phyloP scores from a whole-genome alignment of 371 early-diverging fungal species.

The Syncephalastrum sp. region DNA sequence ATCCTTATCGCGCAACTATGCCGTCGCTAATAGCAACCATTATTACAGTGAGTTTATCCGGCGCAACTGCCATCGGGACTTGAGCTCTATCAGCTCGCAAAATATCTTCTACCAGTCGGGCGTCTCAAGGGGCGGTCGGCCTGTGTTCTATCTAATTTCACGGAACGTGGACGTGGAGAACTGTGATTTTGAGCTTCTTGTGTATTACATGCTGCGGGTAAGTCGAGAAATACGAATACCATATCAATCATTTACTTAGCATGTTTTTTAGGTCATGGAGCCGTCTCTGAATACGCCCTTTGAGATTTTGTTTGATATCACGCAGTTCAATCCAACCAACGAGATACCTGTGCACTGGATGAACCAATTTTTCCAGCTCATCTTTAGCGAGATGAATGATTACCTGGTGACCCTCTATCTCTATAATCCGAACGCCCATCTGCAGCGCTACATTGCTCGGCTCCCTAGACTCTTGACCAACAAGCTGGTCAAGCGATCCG shows the following conservation, averaged over 20 bases:
- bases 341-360: slow-evolving; percentile 79
- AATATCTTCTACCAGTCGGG: slow-evolving; percentile 79
- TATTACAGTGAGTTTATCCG: slow-evolving; percentile 77
- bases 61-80: slow-evolving; percentile 64
- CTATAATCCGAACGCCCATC: slow-evolving; percentile 75
- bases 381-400: slow-evolving; percentile 63
- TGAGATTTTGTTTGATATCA: slow-evolving; percentile 81
- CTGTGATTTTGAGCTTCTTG: slow-evolving; percentile 79
- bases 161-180: slow-evolving; percentile 69
- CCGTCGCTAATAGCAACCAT: slow-evolving; percentile 46
- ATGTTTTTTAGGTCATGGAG: slow-evolving; percentile 48
- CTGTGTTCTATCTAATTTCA: slow-evolving; percentile 82
- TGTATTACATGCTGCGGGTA: slow-evolving; percentile 72
- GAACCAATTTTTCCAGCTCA: slow-evolving; percentile 69
- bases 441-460: slow-evolving; percentile 65
- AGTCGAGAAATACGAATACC: slow-evolving; percentile 9
- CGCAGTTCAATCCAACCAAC: slow-evolving; percentile 72
- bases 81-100: slow-evolving; percentile 60
- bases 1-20: slow-evolving; percentile 37
- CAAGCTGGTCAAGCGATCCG: slow-evolving; percentile 59
- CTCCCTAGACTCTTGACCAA: slow-evolving; percentile 55
- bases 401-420: slow-evolving; percentile 59
- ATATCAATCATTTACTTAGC: slow-evolving; percentile 4
- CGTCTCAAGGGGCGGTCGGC: slow-evolving; percentile 70
- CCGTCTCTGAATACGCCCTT: slow-evolving; percentile 61